Conservation (phyloP, 495 filamentous ascomycete species). For the Aspergillus ostianus region DNA sequence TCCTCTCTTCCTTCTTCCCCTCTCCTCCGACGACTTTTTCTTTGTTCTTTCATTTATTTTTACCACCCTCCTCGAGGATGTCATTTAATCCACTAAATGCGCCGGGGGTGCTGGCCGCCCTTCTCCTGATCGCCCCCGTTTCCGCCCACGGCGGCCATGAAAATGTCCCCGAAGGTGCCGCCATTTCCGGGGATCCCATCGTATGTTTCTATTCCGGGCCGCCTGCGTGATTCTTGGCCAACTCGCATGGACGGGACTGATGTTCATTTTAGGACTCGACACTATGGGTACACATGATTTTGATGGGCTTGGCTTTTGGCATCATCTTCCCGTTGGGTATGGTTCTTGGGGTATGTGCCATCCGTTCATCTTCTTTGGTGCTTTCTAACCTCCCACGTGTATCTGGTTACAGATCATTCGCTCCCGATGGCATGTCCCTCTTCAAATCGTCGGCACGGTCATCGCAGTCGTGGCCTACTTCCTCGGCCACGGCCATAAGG, state of each 20-base stretch:
- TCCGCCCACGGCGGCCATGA: constrained; percentile 73
- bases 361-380: background rate
- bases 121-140: constrained; percentile 33
- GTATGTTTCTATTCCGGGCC: constrained; percentile 49
- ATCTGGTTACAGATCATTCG: constrained; percentile 65
- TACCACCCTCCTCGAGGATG: constrained; percentile 12
- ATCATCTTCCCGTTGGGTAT: constrained; percentile 91
- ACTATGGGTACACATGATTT: constrained; percentile 89
- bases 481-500: constrained; percentile 86
- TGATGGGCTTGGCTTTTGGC: constrained; percentile 86
- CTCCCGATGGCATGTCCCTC: constrained; percentile 90
- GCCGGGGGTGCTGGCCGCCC: constrained; percentile 21
- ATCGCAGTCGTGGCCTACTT: constrained; percentile 84
- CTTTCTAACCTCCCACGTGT: constrained; percentile 7
- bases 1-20: constrained; percentile 13
- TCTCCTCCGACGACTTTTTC: background rate
- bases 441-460: constrained; percentile 71
- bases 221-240: background rate
- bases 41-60: constrained; percentile 6
- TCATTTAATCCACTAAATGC: constrained; percentile 15
- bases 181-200: constrained; percentile 79
- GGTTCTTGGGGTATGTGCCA: constrained; percentile 77
- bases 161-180: constrained; percentile 70
- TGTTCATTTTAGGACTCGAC: constrained; percentile 60
- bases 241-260: constrained; percentile 5